Conservation (phyloP, 345 rosid genomes). For the Punica granatum region DNA sequence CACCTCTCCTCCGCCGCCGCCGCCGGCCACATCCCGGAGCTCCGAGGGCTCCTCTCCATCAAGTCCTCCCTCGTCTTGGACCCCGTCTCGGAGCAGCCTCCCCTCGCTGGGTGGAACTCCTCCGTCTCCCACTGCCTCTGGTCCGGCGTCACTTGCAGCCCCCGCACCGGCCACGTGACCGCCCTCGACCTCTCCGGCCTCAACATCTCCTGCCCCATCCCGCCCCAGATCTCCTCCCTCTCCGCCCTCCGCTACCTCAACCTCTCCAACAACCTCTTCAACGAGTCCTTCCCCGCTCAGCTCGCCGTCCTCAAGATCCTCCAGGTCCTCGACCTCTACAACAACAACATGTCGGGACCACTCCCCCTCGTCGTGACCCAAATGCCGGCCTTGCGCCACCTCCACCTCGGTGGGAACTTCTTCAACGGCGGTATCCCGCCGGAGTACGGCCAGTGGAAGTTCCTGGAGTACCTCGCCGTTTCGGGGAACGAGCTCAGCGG, state of each 20-base stretch:
- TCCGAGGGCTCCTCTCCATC: conserved; percentile 61
- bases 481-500: conserved; percentile 64
- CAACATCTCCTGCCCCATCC: conserved; percentile 68
- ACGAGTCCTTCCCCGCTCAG: conserved; percentile 54
- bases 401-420: conserved; percentile 47
- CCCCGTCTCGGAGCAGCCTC: conserved; percentile 18
- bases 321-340: conserved; percentile 80
- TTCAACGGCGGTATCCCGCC: conserved; percentile 33
- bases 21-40: conserved; percentile 46
- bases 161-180: conserved; percentile 54
- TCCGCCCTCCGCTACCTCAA: conserved; percentile 57
- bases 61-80: conserved; percentile 60
- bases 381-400: conserved; percentile 39
- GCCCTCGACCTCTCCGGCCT: conserved; percentile 53
- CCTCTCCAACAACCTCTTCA: conserved; percentile 89
- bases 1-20: conserved; percentile 31
- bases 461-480: conserved; percentile 35
- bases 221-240: conserved; percentile 47
- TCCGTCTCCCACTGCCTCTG: conserved; percentile 53
- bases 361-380: conserved; percentile 63
- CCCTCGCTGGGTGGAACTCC: conserved; percentile 62
- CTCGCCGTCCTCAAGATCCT: conserved; percentile 49
- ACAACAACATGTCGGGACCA: conserved; percentile 79
- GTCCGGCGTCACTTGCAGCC: conserved; percentile 66
- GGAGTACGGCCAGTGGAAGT: conserved; percentile 55